A percentile compares a stretch with the other conserved stretches of the same genome.
phyloP scores from a whole-genome alignment of 2,329 filamentous ascomycete species.

The Exophiala calicioides region DNA sequence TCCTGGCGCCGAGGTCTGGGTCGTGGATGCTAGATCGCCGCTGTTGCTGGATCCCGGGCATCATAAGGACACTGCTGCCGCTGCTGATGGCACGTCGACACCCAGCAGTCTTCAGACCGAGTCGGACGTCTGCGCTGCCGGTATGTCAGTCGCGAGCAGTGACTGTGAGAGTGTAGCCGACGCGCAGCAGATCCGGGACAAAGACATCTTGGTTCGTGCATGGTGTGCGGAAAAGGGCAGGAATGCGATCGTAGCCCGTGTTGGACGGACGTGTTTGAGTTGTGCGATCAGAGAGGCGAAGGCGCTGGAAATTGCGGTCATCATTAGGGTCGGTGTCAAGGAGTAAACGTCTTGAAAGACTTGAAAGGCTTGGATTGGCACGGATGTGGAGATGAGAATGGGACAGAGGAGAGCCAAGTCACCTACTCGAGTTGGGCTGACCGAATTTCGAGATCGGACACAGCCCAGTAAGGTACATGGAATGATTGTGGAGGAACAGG shows the following conservation, averaged over 20 bases:
- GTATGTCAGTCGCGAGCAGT: slow-evolving; percentile 10
- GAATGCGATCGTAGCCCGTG: slow-evolving; percentile 44
- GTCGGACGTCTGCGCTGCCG: no score
- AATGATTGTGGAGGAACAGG: no score
- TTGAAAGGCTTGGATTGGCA: background rate
- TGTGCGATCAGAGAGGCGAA: slow-evolving; percentile 48
- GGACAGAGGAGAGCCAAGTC: background rate
- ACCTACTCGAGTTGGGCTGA: no score
- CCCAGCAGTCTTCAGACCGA: slow-evolving; percentile 6
- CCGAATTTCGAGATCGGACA: no score
- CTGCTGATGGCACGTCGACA: slow-evolving; percentile 2
- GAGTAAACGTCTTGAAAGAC: slow-evolving; percentile 2
- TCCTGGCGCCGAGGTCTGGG: slow-evolving; percentile 18
- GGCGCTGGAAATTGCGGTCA: slow-evolving; percentile 41
- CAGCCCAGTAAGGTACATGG: no score
- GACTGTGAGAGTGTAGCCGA: slow-evolving; percentile 20
- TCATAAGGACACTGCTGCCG: background rate
- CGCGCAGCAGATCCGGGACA: slow-evolving; percentile 32
- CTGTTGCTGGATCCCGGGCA: slow-evolving; percentile 2
- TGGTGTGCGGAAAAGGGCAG: slow-evolving; percentile 48
- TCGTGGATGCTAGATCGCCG: slow-evolving; percentile 24
- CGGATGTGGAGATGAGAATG: background rate
- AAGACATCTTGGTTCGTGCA: slow-evolving; percentile 45
- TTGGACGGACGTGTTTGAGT: slow-evolving; percentile 36
- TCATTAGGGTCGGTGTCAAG: slow-evolving; percentile 41